Conservation (phyloP, 108 stramenopile species). For the Cylindrotheca closterium region DNA sequence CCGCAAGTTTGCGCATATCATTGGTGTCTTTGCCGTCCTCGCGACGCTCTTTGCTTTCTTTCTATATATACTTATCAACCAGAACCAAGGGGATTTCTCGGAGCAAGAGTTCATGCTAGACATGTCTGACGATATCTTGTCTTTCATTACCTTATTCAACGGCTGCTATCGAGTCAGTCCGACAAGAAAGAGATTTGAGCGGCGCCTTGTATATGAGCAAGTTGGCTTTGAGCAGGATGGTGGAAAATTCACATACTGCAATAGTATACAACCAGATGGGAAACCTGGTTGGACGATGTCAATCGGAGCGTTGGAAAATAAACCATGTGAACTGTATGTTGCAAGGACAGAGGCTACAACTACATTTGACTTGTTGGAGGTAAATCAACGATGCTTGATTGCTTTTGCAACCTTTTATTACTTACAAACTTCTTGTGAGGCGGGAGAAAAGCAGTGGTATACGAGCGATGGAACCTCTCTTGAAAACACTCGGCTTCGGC, state of each 20-base stretch:
- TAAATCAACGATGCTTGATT: no score
- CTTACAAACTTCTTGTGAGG: no score
- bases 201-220: background rate
- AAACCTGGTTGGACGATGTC: background rate
- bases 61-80: background rate
- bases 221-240: background rate
- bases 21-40: background rate
- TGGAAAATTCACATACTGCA: slow-evolving; percentile 37
- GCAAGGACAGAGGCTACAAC: background rate
- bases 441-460: background rate
- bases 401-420: no score
- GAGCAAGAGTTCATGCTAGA: background rate
- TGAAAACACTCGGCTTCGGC: background rate
- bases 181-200: background rate
- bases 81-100: background rate
- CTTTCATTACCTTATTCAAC: background rate
- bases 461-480: background rate
- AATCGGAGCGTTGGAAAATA: background rate
- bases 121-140: background rate
- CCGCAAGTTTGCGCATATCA: background rate
- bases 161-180: background rate
- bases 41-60: background rate
- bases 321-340: background rate
- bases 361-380: background rate
- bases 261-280: slow-evolving; percentile 62